A percentile compares a stretch with the other conserved stretches of the same genome.
Conservation (phyloP, 176 grass and related monocot genomes). For the Saccharum spontaneum region DNA sequence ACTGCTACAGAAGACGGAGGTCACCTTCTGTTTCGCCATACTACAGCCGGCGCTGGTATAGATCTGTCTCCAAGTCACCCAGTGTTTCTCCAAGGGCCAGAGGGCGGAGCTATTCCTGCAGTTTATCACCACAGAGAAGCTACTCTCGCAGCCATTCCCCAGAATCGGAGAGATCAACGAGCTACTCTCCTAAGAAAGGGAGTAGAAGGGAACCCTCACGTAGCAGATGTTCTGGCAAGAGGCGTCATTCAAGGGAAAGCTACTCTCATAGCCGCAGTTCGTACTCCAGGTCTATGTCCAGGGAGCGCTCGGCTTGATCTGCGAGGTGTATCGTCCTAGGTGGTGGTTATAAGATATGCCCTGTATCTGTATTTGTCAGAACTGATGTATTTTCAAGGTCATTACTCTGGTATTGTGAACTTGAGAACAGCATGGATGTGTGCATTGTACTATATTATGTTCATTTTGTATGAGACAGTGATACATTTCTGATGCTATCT, state of each 20-base stretch:
- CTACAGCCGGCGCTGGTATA: conserved; percentile 8
- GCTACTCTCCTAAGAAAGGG: conserved; percentile 31
- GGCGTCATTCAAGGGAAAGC: conserved; percentile 55
- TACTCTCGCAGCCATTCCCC: conserved; percentile 40
- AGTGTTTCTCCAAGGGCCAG: conserved; percentile 30
- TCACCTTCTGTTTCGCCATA: conserved; percentile 45
- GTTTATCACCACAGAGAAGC: conserved; percentile 34
- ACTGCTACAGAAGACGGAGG: conserved; percentile 23
- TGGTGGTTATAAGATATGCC: background rate
- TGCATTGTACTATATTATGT: background rate
- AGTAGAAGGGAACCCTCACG: background rate
- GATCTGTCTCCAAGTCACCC: conserved; percentile 16
- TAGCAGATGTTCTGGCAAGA: conserved; percentile 34
- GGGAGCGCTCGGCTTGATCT: conserved; percentile 16
- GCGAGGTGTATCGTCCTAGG: background rate
- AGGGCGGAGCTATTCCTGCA: conserved; percentile 39
- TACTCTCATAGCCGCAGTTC: conserved; percentile 62
- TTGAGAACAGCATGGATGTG: background rate
- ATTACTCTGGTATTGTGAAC: background rate
- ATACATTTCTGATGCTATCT: background rate
- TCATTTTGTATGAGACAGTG: background rate
- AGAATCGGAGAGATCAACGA: conserved; percentile 5
- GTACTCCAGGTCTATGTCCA: conserved; percentile 39
- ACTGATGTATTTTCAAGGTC: background rate
- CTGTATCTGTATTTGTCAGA: background rate